These are phyloP conservation scores for Penicilliopsis zonata DNA, from an alignment of 495 filamentous ascomycete species.

Conservation along the genomic window DNA sequence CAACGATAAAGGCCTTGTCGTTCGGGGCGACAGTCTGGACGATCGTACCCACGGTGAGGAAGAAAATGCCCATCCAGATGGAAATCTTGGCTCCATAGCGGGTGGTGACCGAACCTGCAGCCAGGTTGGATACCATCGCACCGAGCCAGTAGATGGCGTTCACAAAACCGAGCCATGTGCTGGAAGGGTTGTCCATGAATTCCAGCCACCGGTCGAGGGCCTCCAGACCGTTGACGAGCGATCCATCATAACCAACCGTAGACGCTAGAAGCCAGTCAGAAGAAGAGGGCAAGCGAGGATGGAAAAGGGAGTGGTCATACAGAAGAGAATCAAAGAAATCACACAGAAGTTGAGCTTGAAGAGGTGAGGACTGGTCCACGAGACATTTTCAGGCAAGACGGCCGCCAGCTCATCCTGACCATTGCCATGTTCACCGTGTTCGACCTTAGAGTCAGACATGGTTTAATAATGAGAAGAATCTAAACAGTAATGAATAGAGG, in stretches of 20 bases:
- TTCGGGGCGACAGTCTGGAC: constrained; percentile 38
- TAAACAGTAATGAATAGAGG: no score
- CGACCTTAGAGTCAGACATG: no score
- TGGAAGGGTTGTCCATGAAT: constrained; percentile 8
- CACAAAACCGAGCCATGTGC: constrained; percentile 12
- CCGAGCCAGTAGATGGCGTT: constrained; percentile 11
- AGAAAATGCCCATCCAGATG: constrained; percentile 41
- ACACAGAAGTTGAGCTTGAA: not conserved
- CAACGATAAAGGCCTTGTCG: constrained; percentile 44
- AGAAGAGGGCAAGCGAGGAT: no score
- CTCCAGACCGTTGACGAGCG: constrained; percentile 13
- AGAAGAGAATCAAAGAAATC: not conserved
- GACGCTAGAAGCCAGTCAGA: not conserved
- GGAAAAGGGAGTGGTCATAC: no score
- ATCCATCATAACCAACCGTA: constrained; percentile 10
- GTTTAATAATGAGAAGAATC: no score
- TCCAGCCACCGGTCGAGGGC: constrained; percentile 6
- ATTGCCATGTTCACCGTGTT: no score
- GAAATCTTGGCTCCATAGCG: constrained; percentile 44
- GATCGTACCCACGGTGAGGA: constrained; percentile 47
- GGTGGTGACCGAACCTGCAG: constrained; percentile 23
- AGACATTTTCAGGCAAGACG: not conserved
- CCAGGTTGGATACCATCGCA: not conserved
- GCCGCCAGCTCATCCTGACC: not conserved
- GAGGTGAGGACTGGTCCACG: not conserved